Evolutionary conservation across 805 yeast species (phyloP).

Genomic region (Metschnikowia lochheadii): DNA sequence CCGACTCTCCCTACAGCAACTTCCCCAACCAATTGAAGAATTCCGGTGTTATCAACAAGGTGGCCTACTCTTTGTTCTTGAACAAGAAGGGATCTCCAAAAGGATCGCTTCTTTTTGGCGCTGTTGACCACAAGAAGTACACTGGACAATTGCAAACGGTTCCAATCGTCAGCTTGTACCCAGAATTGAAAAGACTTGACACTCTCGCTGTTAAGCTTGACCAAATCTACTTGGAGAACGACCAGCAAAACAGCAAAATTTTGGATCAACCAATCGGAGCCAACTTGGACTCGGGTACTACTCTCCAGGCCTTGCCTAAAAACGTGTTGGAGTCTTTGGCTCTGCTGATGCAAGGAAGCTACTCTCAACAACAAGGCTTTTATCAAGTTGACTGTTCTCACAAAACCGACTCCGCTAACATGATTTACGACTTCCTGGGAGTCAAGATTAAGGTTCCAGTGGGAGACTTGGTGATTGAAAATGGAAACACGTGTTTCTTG

Average conservation of each 20-base stretch:
- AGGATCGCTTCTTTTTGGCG: slow-evolving; percentile 24
- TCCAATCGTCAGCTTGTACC: slow-evolving; percentile 36
- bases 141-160: slow-evolving; percentile 30
- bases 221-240: slow-evolving; percentile 23
- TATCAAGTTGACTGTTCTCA: slow-evolving; percentile 12
- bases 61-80: slow-evolving; percentile 61
- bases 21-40: slow-evolving; percentile 58
- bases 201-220: slow-evolving; percentile 48
- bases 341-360: background rate
- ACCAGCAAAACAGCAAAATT: slow-evolving; percentile 9
- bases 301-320: slow-evolving; percentile 46
- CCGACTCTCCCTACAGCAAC: slow-evolving; percentile 48
- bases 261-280: slow-evolving; percentile 8
- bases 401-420: slow-evolving; percentile 4
- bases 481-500: slow-evolving; percentile 21
- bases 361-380: no score
- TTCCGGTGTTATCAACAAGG: slow-evolving; percentile 52
- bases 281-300: slow-evolving; percentile 51
- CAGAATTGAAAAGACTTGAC: slow-evolving; percentile 27
- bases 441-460: background rate
- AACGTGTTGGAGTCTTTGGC: slow-evolving; percentile 20
- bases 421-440: slow-evolving; percentile 49
- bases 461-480: slow-evolving; percentile 21
- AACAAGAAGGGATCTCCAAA: slow-evolving; percentile 31
- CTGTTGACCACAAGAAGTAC: slow-evolving; percentile 35